Evolutionary conservation across 2,329 filamentous ascomycete species (phyloP).

Genomic region (Calycina marina): DNA sequence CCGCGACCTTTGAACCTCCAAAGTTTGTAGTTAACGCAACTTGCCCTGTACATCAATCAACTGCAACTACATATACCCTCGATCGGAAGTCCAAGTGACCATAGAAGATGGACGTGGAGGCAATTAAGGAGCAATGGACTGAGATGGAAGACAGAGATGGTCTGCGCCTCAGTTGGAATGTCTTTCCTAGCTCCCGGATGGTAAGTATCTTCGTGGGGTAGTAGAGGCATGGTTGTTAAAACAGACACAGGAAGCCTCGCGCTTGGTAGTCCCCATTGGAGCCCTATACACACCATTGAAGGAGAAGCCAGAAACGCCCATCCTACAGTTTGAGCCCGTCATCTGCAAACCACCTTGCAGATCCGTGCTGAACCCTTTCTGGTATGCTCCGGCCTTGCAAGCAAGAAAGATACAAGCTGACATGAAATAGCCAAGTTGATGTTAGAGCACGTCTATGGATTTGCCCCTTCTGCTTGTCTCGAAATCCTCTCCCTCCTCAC

Average conservation of each 20-base stretch:
- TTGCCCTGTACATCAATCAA: too few relatives aligned
- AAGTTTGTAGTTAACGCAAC: too few relatives aligned
- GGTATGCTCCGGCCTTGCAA: constrained; percentile 39
- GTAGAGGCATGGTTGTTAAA: too few relatives aligned
- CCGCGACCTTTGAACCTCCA: too few relatives aligned
- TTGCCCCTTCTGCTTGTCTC: constrained; percentile 74
- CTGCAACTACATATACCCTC: too few relatives aligned
- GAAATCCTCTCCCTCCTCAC: constrained; percentile 69
- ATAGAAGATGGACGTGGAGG: constrained; percentile 19
- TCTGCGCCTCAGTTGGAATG: constrained; percentile 94
- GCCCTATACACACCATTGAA: constrained; percentile 92
- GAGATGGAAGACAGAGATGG: constrained; percentile 96
- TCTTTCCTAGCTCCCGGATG: constrained; percentile 96
- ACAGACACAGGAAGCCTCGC: constrained; percentile 90
- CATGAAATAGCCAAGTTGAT: constrained; percentile 54
- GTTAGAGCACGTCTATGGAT: constrained; percentile 76
- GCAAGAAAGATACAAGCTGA: constrained; percentile 13
- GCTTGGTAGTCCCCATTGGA: constrained; percentile 89
- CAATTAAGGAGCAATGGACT: constrained; percentile 22
- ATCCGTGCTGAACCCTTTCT: constrained; percentile 92
- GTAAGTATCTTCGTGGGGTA: too few relatives aligned
- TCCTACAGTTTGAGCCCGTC: constrained; percentile 91
- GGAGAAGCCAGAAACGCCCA: constrained; percentile 77
- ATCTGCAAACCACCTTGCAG: constrained; percentile 93
- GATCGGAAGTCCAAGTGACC: background rate